These are phyloP conservation scores for Orychophragmus violaceus DNA, from an alignment of 345 rosid species.

Conservation along the genomic window DNA sequence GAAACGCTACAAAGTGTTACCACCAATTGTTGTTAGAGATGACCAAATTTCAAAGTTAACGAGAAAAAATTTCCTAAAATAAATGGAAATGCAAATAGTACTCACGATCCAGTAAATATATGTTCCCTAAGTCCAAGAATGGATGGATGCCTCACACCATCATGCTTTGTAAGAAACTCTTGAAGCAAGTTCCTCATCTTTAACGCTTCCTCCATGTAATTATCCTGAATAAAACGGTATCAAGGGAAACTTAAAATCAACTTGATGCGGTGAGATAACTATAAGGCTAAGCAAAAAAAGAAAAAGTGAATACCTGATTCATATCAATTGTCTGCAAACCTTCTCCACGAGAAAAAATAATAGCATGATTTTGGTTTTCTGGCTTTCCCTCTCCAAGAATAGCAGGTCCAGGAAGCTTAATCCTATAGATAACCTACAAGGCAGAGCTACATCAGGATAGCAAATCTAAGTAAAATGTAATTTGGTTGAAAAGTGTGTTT, in stretches of 20 bases:
- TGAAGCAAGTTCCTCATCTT: conserved; percentile 94
- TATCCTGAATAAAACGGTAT: conserved; percentile 49
- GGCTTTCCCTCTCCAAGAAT: conserved; percentile 99
- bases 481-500: not conserved
- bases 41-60: not conserved
- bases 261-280: not conserved
- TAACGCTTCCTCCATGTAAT: conserved; percentile 98
- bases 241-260: not conserved
- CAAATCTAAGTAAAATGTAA: too few relatives aligned
- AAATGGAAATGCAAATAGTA: conserved; percentile 3
- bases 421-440: conserved; percentile 82
- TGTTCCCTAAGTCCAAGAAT: conserved; percentile 98
- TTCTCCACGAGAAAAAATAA: conserved; percentile 96
- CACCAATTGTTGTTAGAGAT: conserved; percentile 10
- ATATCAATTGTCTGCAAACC: conserved; percentile 98
- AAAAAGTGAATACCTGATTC: conserved; percentile 68
- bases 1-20: conserved; percentile 64
- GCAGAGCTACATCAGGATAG: conserved; percentile 4
- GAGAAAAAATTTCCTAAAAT: not conserved
- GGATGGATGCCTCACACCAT: conserved; percentile 89
- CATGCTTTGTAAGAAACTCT: conserved; percentile 93
- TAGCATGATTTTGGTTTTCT: conserved; percentile 97
- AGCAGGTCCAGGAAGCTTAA: conserved; percentile 95
- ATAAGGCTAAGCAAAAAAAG: not conserved
- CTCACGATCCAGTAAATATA: conserved; percentile 97